A percentile compares a stretch with the other conserved stretches of the same genome.
These are phyloP conservation scores for Vanrija sp. DNA, from an alignment of 1,284 basidiomycete genomes.

Conservation along the genomic window DNA sequence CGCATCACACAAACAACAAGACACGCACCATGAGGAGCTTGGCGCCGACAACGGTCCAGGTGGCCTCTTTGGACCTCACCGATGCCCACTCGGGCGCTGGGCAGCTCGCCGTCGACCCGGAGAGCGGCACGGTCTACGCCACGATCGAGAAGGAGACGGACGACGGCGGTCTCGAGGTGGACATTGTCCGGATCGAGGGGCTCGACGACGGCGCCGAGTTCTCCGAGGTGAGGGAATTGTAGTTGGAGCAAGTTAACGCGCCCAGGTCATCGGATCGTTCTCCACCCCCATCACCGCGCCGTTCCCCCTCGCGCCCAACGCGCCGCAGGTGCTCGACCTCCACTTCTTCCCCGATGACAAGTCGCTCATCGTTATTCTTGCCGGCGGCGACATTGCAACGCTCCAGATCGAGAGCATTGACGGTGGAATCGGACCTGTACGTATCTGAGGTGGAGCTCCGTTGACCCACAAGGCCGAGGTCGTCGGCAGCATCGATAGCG, in stretches of 20 bases:
- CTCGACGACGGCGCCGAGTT: slow-evolving; percentile 15
- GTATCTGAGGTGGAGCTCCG: slow-evolving; percentile 16
- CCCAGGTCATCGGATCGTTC: slow-evolving; percentile 31
- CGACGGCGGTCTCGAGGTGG: slow-evolving; percentile 58
- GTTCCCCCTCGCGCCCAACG: slow-evolving; percentile 28
- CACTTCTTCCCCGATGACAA: slow-evolving; percentile 64
- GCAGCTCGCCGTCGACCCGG: slow-evolving; percentile 57
- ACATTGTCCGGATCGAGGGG: slow-evolving; percentile 57
- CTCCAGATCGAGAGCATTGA: slow-evolving; percentile 54
- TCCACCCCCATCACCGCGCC: slow-evolving; percentile 31
- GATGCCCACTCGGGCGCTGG: slow-evolving; percentile 1
- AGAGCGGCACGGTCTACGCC: slow-evolving; percentile 60
- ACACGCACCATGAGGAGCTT: slow-evolving; percentile 25
- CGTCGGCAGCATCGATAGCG: slow-evolving; percentile 79
- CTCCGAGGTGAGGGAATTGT: slow-evolving; percentile 19
- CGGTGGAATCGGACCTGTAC: slow-evolving; percentile 51
- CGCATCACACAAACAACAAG: background rate
- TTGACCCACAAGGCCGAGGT: slow-evolving; percentile 57
- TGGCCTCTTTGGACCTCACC: slow-evolving; percentile 2
- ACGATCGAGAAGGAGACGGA: slow-evolving; percentile 53
- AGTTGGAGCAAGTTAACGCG: background rate
- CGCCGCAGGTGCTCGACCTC: slow-evolving; percentile 58
- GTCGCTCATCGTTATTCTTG: slow-evolving; percentile 61
- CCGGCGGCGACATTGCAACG: slow-evolving; percentile 72
- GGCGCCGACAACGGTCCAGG: slow-evolving; percentile 22